Percentiles rank a stretch among this genome's conserved stretches.
phyloP scores from a whole-genome alignment of 306 rosid genomes.

The Rosa persica region DNA sequence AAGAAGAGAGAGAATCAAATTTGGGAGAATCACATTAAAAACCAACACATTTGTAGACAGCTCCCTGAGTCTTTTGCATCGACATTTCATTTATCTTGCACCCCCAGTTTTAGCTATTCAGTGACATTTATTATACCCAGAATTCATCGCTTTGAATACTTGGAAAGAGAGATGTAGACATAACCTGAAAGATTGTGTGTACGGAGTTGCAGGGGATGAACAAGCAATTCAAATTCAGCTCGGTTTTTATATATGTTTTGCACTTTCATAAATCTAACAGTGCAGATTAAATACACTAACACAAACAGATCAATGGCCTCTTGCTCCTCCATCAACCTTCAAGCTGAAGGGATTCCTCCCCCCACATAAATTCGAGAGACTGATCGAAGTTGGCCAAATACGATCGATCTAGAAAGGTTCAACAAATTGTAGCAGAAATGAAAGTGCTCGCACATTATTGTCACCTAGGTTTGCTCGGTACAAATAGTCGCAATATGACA shows the following conservation, averaged over 20 bases:
- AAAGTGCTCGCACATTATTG: neutral
- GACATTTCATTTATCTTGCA: neutral
- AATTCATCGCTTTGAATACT: neutral
- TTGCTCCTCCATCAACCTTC: neutral
- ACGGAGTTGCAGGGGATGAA: neutral
- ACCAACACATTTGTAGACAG: slow-evolving; percentile 1
- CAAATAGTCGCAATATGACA: neutral
- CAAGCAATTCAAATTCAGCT: neutral
- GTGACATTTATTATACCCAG: slow-evolving; percentile 3
- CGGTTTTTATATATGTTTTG: neutral
- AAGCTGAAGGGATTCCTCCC: neutral
- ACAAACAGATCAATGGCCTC: neutral
- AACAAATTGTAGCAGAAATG: neutral
- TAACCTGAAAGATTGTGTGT: slow-evolving; percentile 4
- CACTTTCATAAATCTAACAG: neutral
- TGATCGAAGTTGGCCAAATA: neutral
- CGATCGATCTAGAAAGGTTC: neutral
- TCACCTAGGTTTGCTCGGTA: neutral
- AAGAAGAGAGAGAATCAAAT: neutral
- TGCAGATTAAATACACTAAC: neutral
- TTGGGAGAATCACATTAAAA: neutral
- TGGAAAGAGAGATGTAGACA: neutral
- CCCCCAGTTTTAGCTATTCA: neutral
- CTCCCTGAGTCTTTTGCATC: neutral
- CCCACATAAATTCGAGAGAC: neutral